Base-by-base conservation (phyloP, 306 rosid species). In the Abrus pulchellus region DNA sequence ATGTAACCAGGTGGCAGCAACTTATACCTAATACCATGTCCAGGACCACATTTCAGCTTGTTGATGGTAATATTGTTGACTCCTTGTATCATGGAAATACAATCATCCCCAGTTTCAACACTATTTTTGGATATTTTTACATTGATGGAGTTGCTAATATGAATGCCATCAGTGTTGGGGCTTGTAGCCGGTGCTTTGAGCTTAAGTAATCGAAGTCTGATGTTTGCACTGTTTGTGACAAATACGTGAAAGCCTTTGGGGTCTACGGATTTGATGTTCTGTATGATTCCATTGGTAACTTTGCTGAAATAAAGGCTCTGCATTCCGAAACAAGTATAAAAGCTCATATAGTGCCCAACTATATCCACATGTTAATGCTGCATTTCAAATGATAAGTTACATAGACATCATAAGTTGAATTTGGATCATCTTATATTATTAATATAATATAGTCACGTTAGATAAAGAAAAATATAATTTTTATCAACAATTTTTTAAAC, bases 121-220 rank as follows among this genome's bases (percentile, higher is more conserved):
- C 0, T 20, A 43, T 40, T 27, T 80, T 14, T 76, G 13, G 83
- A 80, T 28, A 86, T 6, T 60, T 29, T 83, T 1, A 86, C 56
- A 41, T 59, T 53, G 47, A 20, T 29, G 38, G 87, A 83, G 13
- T 80, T 66, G 44, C 89, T 86, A 1, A 86, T 0, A n/a, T 86
- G 89, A 60, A 86, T 68, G 1, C 89, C 89, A 83, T 86, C 89
- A 1, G 89, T 83, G 71, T 86, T 86, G 40, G 89, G 89, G 71
- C 89, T 86, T 1, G 32, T 30, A 2, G 0, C 78, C 33, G 89
- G 87, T 76, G 89, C 87, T 29, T 0, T 72, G 67, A 83, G 0
- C 61, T 45, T 76, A 7, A 86, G 65, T 33, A 4, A 5, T 52
- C 87, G 32, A 5, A 86, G 69, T 60, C 89, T 83, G 3, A 86